These are phyloP conservation scores for Quercus lobata DNA, from an alignment of 331 rosid species.

Conservation along the genomic window DNA sequence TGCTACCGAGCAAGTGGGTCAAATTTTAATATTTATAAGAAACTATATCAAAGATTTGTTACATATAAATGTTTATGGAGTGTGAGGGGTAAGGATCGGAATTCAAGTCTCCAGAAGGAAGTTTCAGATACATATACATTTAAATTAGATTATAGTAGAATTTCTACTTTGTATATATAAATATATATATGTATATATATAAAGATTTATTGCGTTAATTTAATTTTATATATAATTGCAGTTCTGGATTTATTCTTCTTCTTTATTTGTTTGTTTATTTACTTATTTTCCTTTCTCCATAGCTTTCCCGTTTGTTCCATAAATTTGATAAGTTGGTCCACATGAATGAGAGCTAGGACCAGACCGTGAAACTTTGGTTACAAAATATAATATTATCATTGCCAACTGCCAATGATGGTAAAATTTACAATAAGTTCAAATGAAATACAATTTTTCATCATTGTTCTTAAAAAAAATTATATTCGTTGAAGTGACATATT, in stretches of 20 bases:
- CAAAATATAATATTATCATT: background rate
- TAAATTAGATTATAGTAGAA: too few species aligned
- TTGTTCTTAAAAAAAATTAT: too few species aligned
- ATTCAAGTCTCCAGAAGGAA: accelerated
- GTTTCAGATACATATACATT: too few species aligned
- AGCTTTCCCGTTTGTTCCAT: too few species aligned
- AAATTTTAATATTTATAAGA: background rate
- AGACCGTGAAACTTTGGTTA: background rate
- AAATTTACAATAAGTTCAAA: background rate
- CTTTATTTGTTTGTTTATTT: too few species aligned
- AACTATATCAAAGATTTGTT: background rate
- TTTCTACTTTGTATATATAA: too few species aligned
- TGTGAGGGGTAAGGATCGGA: accelerated
- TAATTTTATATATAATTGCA: background rate
- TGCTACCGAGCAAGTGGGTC: background rate
- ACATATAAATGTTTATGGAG: too few species aligned
- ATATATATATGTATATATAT: too few species aligned
- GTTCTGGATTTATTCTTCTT: background rate
- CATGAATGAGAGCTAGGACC: background rate
- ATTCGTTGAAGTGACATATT: too few species aligned
- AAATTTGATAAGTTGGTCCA: background rate
- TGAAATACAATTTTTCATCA: too few species aligned
- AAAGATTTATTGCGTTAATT: too few species aligned
- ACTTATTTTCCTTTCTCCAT: too few species aligned
- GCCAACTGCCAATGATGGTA: background rate